phyloP scores from a whole-genome alignment of 768 basidiomycete species.

The Lyophyllum shimeji region DNA sequence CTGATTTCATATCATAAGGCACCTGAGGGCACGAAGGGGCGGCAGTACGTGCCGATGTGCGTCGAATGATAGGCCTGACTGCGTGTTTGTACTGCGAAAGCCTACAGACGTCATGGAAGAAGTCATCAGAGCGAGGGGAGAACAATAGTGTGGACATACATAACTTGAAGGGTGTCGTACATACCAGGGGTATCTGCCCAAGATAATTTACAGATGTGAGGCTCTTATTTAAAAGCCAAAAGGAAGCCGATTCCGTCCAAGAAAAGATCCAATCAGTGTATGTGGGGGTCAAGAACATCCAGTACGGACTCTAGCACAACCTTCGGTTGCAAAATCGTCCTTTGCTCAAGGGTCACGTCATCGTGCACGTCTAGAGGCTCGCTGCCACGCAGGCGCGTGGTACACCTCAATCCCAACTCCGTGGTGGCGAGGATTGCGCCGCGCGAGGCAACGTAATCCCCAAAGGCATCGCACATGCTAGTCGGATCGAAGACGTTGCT shows the following conservation, averaged over 20 bases:
- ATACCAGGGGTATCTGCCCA: not conserved
- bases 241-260: no score
- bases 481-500: constrained; percentile 44
- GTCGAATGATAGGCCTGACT: no score
- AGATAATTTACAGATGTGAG: not conserved
- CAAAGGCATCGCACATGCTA: constrained; percentile 47
- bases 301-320: constrained; percentile 74
- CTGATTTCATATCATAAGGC: not conserved
- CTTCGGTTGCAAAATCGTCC: constrained; percentile 68
- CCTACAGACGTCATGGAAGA: no score
- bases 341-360: constrained; percentile 50
- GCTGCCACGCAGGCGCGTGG: constrained; percentile 42
- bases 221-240: not conserved
- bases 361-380: constrained; percentile 26
- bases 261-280: no score
- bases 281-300: constrained; percentile 37
- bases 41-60: no score
- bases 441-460: constrained; percentile 49
- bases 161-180: not conserved
- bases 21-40: no score
- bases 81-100: no score
- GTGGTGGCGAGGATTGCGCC: constrained; percentile 66
- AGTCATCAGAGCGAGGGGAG: no score
- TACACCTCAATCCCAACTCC: constrained; percentile 69
- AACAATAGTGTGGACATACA: not conserved